A percentile compares a stretch with the other conserved stretches of the same genome.
These are phyloP conservation scores for Globisporangium irregulare DNA, from an alignment of 352 stramenopile genomes.

Conservation along the genomic window DNA sequence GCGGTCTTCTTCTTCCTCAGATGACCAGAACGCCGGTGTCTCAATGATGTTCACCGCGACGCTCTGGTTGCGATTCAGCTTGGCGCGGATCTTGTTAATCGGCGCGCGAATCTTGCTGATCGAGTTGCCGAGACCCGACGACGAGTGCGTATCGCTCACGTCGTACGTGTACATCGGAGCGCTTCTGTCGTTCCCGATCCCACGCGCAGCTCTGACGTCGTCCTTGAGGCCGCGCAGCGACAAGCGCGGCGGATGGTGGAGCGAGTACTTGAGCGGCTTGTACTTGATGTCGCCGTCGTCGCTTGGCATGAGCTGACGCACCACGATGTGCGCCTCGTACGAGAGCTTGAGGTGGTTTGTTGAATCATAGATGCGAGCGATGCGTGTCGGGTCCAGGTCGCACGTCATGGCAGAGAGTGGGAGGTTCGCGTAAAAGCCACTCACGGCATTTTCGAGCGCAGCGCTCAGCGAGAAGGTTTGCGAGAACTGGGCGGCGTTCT, in stretches of 20 bases:
- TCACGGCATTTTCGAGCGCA: constrained; percentile 49
- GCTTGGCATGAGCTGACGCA: constrained; percentile 40
- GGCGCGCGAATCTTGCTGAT: not conserved
- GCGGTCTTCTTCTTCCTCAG: not conserved
- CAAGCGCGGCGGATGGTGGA: constrained; percentile 41
- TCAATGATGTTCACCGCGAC: constrained; percentile 26
- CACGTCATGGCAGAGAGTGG: constrained; percentile 67
- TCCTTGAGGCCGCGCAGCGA: constrained; percentile 40
- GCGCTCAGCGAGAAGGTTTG: constrained; percentile 30
- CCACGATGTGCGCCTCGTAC: constrained; percentile 61
- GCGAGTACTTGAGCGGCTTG: constrained; percentile 73
- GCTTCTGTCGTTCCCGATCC: not conserved
- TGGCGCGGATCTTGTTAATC: too few species aligned
- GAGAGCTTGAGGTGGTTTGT: constrained; percentile 66
- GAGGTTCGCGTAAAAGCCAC: constrained; percentile 60
- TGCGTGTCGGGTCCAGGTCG: constrained; percentile 56
- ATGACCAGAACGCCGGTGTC: constrained; percentile 13
- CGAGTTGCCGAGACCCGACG: not conserved
- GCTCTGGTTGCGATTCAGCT: constrained; percentile 23
- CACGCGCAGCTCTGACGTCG: not conserved
- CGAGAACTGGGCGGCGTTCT: constrained; percentile 39
- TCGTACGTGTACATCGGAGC: constrained; percentile 14
- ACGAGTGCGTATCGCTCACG: not conserved
- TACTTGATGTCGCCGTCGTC: constrained; percentile 51
- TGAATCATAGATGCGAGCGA: constrained; percentile 68